Percentiles rank a stretch among this genome's conserved stretches.
Evolutionary conservation across 306 rosid species (phyloP).

Genomic region (Trifolium repens): DNA sequence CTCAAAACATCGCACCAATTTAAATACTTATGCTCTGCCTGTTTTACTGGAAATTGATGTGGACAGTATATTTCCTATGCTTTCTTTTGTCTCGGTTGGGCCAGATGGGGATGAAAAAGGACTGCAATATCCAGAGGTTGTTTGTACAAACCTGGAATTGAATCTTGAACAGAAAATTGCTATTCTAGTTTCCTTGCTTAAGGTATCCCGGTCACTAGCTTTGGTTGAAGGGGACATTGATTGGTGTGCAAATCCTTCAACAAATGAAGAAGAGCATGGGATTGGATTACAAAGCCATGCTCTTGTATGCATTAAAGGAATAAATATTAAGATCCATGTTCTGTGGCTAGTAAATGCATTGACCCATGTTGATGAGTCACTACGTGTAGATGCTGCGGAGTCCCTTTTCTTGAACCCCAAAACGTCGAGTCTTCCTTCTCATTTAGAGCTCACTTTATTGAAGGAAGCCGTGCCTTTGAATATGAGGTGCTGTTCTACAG

Average conservation of each 20-base stretch:
- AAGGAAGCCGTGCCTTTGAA: slow-evolving; percentile 90
- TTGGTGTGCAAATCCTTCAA: slow-evolving; percentile 59
- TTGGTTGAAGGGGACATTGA: slow-evolving; percentile 93
- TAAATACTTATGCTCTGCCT: slow-evolving; percentile 89
- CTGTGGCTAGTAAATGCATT: slow-evolving; percentile 89
- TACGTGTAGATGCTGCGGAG: slow-evolving; percentile 97
- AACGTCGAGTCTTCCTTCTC: slow-evolving; percentile 91
- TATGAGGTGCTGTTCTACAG: slow-evolving; percentile 94
- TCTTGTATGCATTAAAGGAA: slow-evolving; percentile 77
- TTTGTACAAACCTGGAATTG: slow-evolving; percentile 53
- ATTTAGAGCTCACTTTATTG: slow-evolving; percentile 80
- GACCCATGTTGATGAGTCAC: slow-evolving; percentile 91
- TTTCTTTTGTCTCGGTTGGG: slow-evolving; percentile 71
- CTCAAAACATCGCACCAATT: slow-evolving; percentile 88
- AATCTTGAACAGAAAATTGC: slow-evolving; percentile 91
- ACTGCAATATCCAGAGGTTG: slow-evolving; percentile 54
- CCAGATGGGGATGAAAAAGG: slow-evolving; percentile 56
- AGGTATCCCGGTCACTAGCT: slow-evolving; percentile 92
- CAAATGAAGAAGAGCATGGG: slow-evolving; percentile 36
- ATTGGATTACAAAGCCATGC: slow-evolving; percentile 57
- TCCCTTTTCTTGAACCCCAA: slow-evolving; percentile 88
- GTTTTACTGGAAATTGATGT: slow-evolving; percentile 83
- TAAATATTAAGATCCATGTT: slow-evolving; percentile 69
- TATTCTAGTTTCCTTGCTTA: slow-evolving; percentile 86
- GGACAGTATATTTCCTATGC: slow-evolving; percentile 89